Base-by-base conservation (phyloP, 768 basidiomycete genomes). In the Xerocomus brunneocitrinus region DNA sequence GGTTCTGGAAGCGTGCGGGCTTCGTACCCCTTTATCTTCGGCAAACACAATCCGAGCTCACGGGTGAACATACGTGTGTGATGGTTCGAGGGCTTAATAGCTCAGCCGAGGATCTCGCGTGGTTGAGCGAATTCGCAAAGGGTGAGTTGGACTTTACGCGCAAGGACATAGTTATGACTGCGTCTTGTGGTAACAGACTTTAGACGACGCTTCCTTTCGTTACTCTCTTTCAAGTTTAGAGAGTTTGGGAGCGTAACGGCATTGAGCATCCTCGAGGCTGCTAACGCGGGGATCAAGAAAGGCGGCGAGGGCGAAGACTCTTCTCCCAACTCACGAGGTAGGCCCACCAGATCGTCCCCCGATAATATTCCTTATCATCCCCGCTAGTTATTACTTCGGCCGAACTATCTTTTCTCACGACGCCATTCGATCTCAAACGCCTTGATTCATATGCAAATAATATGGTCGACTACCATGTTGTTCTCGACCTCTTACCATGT, bases 1-100 rank as follows among this genome's bases (percentile, higher is more conserved):
- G 91, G 55, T 99, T 98, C 76, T 98, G 97, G 97, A 98, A 98
- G 71, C 82, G 92, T 22, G 85, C 87, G 1, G 89, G 91, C 12
- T 99, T 88, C 67, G 80, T 91, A 0, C 97, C 97, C 0, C 76
- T 98, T 13, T 98, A 98, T 64, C 71, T 98, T 30, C 84, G 95
- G 30, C 97, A 98, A 71, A 95, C 93, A 5, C 78, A 85, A 54
- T 97, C 92, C 67, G 94, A 97, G 62, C 77, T 98, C 47, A 99
- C 97, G 0, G 97, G 97, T 36, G 97, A 99, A 71, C 89, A 97
- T 65, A 90, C 91, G 0, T 95, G 93, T 64, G 87, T 98, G 34
- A 98, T 99, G 97, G 81, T 95, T 1, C 80, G 91, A 31, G 87
- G 89, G 0, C 72, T 98, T 68, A 87, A 83, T 66, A 88, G 78